Base-by-base conservation (phyloP, 2,329 filamentous ascomycete species). In the Aplosporella prunicola region DNA sequence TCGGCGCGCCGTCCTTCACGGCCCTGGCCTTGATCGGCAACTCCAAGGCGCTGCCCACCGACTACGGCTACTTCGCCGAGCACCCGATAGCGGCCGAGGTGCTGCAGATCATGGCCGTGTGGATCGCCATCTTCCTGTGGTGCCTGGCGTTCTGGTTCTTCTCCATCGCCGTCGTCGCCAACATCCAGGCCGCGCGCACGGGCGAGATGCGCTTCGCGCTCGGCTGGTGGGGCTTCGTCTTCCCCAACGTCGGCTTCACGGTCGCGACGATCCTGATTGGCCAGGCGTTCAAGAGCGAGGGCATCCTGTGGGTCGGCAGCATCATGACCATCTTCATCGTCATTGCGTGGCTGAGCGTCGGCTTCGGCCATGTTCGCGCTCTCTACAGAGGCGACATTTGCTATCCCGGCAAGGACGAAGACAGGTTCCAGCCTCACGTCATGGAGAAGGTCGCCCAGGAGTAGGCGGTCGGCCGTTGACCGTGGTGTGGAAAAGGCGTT, bases 1-100 rank as follows among this genome's bases (percentile, higher is more conserved):
- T 84, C n/a, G 81, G 81, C 0, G 79, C 81, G 2, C 79, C 80
- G 0, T 71, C 77, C 1, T 85, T 83, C 62, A 85, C 80, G 0
- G 76, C 74, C 9, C 62, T 84, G 10, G 80, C 80, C 0, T 65
- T 84, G 26, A 72, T 85, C 24, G 79, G 79, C 32, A 79, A 84
- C 70, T 69, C 78, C 0, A 66, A 71, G 30, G 67, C 68, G 7
- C 55, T 78, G 0, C 62, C 48, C 0, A 57, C 74, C 18, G 66
- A 71, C 35, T 56, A 45, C 8, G 43, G 49, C 14, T 14, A 40
- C 32, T 31, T 45, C 24, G 25, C 29, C 4, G 25, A 37, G 47
- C 16, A 52, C 76, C 29, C 40, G 3, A 15, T 30, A 10, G 45
- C 48, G 17, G 51, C 47, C 6, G 38, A 40, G 20, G 26, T 70